Conservation (phyloP, 2,329 filamentous ascomycete species). For the Diaporthe sp. region DNA sequence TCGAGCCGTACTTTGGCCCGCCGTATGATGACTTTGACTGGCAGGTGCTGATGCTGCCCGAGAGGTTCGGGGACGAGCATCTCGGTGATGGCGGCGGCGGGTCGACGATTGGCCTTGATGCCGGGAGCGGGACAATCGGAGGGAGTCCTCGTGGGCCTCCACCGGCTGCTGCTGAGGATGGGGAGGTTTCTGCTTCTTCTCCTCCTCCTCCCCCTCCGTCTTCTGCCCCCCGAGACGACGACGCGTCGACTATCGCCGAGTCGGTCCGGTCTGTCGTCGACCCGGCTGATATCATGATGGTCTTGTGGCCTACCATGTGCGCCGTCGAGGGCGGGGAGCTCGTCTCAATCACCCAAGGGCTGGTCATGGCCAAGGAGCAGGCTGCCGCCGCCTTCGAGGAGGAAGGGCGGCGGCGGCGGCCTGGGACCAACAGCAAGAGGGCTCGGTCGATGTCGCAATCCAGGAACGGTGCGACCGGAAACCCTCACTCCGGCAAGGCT, state of each 20-base stretch:
- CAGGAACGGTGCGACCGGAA: background rate
- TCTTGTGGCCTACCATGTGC: slow-evolving; percentile 54
- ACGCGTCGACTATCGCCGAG: slow-evolving; percentile 25
- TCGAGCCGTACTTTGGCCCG: slow-evolving; percentile 55
- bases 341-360: slow-evolving; percentile 52
- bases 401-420: slow-evolving; percentile 42
- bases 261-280: slow-evolving; percentile 45
- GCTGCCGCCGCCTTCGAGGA: slow-evolving; percentile 49
- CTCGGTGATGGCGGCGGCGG: background rate
- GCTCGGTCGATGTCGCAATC: slow-evolving; percentile 38
- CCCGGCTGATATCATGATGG: slow-evolving; percentile 51
- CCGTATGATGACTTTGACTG: slow-evolving; percentile 54
- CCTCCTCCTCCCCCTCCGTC: background rate
- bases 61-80: slow-evolving; percentile 43
- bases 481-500: slow-evolving; percentile 8
- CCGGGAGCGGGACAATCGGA: slow-evolving; percentile 17
- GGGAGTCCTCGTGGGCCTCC: background rate
- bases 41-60: slow-evolving; percentile 52
- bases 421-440: slow-evolving; percentile 34
- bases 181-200: background rate
- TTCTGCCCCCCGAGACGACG: slow-evolving; percentile 39
- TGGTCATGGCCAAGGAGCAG: slow-evolving; percentile 54
- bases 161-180: background rate
- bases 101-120: slow-evolving; percentile 30
- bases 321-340: slow-evolving; percentile 52